These are phyloP conservation scores for Aureobasidium melanogenum DNA, from an alignment of 2,329 filamentous ascomycete genomes.

Conservation along the genomic window DNA sequence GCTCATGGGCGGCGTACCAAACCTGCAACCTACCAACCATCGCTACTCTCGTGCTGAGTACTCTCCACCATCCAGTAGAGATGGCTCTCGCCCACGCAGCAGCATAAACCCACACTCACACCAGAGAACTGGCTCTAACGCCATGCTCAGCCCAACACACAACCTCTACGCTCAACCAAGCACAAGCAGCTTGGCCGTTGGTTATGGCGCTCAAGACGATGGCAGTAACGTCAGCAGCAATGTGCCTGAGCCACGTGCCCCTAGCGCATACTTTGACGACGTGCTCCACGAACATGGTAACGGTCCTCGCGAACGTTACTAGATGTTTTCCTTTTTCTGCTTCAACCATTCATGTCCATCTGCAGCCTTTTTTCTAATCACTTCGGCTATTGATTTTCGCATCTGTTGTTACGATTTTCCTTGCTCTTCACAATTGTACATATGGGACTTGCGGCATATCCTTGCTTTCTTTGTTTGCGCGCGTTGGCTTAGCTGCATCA, in stretches of 20 bases:
- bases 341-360: neutral
- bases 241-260: slow-evolving; percentile 61
- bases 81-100: slow-evolving; percentile 11
- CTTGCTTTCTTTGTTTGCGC: neutral
- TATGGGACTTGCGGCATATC: neutral
- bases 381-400: neutral
- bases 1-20: slow-evolving; percentile 32
- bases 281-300: slow-evolving; percentile 65
- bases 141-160: neutral
- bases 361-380: neutral
- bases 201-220: slow-evolving; percentile 33
- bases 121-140: neutral
- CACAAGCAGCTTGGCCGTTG: slow-evolving; percentile 27
- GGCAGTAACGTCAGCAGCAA: slow-evolving; percentile 23
- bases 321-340: neutral
- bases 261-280: slow-evolving; percentile 85
- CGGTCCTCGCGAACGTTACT: slow-evolving; percentile 16
- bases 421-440: neutral
- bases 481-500: neutral
- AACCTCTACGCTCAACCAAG: slow-evolving; percentile 24
- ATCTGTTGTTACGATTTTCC: neutral
- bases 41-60: slow-evolving; percentile 21
- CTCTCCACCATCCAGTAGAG: slow-evolving; percentile 14
- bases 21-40: slow-evolving; percentile 23
- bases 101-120: neutral